Base-by-base conservation (phyloP, 2,329 filamentous ascomycete genomes). In the Thelonectria rubi region DNA sequence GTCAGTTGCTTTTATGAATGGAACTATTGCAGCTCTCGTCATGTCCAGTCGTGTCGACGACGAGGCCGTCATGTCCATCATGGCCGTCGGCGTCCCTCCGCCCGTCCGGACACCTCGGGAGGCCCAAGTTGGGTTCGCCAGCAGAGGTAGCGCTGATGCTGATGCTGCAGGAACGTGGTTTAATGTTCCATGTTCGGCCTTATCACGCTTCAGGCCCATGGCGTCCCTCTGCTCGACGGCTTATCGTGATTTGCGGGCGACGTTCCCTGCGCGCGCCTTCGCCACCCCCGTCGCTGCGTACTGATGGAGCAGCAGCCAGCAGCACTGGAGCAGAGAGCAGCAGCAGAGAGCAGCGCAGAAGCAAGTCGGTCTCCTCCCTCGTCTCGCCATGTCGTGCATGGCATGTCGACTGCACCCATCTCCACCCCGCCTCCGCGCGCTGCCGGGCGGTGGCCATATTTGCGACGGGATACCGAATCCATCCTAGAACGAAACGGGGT, bases 111-210 rank as follows among this genome's bases (percentile, higher is more conserved):
- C 17, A 18, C 18, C 15, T 40, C 20, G 49, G 49, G 18, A 20
- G 26, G 12, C 15, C 40, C 39, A 43, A 32, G 47, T 21, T 48
- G 37, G 45, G 40, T 37, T 30, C 26, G 26, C 26, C 26, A 30
- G 26, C 26, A 30, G 26, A 30, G 26, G 50, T 48, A 47, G 47
- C 55, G 26, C 46, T 34, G 57, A 50, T 60, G 26, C 46, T 34
- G 57, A 50, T 60, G 51, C 58, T 60, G 58, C 58, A 60, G 58
- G 58, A 60, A 55, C 43, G 46, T 50, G 9, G 32, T 37, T 37
- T 18, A 15, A 37, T n/a, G n/a, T 18, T 34, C 37, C 30, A 42
- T n/a, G 14, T 42, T 34, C 14, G 7, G 34, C 51, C 52, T 60
- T 60, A 60, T 60, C 58, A 55, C 47, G 40, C 40, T 15, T 21